A percentile compares a stretch with the other conserved stretches of the same genome.
Evolutionary conservation across 2,329 filamentous ascomycete species (phyloP).

Genomic region (Sphaerostilbella broomeana): DNA sequence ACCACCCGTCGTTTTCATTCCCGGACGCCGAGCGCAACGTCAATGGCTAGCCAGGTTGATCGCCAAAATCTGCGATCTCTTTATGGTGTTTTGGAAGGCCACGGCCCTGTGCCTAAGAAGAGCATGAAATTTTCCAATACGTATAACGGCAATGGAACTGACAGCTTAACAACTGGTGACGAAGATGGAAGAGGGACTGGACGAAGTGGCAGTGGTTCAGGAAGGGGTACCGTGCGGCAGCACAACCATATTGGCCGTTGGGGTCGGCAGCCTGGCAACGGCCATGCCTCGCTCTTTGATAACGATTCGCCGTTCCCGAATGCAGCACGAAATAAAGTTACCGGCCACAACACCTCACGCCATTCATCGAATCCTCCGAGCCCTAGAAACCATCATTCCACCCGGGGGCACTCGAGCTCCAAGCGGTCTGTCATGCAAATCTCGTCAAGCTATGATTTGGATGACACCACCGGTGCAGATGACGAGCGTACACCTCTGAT

Average conservation of each 20-base stretch:
- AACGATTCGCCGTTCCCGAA: slow-evolving; percentile 73
- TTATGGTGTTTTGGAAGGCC: slow-evolving; percentile 57
- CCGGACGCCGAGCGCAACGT: slow-evolving; percentile 88
- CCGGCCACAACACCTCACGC: slow-evolving; percentile 45
- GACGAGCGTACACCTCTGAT: slow-evolving; percentile 85
- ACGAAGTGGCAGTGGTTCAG: slow-evolving; percentile 55
- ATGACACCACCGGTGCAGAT: slow-evolving; percentile 71
- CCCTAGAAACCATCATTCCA: slow-evolving; percentile 48
- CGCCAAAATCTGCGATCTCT: slow-evolving; percentile 56
- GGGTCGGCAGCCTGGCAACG: slow-evolving; percentile 61
- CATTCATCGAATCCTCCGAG: slow-evolving; percentile 65
- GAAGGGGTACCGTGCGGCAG: slow-evolving; percentile 62
- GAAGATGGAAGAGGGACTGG: slow-evolving; percentile 59
- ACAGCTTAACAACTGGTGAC: slow-evolving; percentile 50
- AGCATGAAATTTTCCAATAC: slow-evolving; percentile 95
- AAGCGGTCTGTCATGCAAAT: slow-evolving; percentile 53
- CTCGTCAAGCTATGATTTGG: slow-evolving; percentile 66
- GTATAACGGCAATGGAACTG: slow-evolving; percentile 55
- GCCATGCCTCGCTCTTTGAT: slow-evolving; percentile 66
- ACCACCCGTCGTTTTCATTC: slow-evolving; percentile 75
- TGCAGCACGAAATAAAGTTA: slow-evolving; percentile 56
- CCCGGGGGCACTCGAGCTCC: slow-evolving; percentile 27
- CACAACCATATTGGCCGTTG: slow-evolving; percentile 70
- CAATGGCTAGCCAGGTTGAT: slow-evolving; percentile 66
- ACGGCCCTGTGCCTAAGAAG: slow-evolving; percentile 54